A percentile compares a stretch with the other conserved stretches of the same genome.
These are phyloP conservation scores for Phytophthora ohioensis DNA, from an alignment of 352 stramenopile species.

Conservation along the genomic window DNA sequence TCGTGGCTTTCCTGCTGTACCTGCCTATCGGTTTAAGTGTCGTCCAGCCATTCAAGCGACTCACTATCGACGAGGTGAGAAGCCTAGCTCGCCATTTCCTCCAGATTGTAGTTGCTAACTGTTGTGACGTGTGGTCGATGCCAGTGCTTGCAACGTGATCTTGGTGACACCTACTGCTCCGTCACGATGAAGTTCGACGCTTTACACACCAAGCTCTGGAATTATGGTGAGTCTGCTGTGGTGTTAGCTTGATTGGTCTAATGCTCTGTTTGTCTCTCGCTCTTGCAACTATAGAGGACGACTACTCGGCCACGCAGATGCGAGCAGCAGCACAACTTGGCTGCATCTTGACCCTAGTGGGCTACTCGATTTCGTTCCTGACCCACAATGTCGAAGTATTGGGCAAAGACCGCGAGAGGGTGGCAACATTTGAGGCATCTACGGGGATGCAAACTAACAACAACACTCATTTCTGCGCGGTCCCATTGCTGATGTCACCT, in stretches of 20 bases:
- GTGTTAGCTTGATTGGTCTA: not conserved
- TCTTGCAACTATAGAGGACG: constrained; percentile 26
- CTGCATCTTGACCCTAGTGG: constrained; percentile 67
- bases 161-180: constrained; percentile 51
- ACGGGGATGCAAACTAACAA: constrained; percentile 28
- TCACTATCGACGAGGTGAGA: constrained; percentile 53
- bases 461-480: constrained; percentile 29
- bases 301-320: constrained; percentile 49
- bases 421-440: constrained; percentile 29
- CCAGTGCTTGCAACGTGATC: constrained; percentile 36
- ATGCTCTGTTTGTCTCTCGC: not conserved
- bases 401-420: constrained; percentile 24
- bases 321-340: constrained; percentile 48
- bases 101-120: not conserved
- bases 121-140: not conserved
- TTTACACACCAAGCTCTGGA: constrained; percentile 52
- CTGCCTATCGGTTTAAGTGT: constrained; percentile 62
- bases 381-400: constrained; percentile 37
- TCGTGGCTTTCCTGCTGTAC: constrained; percentile 72
- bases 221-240: constrained; percentile 42
- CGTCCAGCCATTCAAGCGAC: constrained; percentile 46
- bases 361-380: constrained; percentile 61
- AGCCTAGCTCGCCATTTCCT: not conserved
- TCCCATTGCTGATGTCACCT: constrained; percentile 37
- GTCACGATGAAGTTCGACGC: constrained; percentile 41